Percentiles rank a stretch among this genome's conserved stretches.
These are phyloP conservation scores for Naganishia sp. DNA, from an alignment of 1,284 basidiomycete species.

Conservation along the genomic window DNA sequence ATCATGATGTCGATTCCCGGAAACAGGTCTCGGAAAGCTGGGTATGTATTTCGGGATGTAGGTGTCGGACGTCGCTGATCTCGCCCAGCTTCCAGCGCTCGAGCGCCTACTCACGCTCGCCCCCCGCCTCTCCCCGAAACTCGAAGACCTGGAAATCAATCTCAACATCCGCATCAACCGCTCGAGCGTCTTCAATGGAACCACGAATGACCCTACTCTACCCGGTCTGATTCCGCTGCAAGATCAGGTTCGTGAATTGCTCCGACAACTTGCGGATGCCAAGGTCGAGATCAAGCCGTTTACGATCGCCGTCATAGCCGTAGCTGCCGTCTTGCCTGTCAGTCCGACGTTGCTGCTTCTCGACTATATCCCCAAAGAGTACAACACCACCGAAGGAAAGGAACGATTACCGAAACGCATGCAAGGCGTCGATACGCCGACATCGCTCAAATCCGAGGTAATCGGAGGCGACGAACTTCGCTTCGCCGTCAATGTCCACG, in stretches of 20 bases:
- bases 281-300: conserved; percentile 13
- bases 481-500: not conserved
- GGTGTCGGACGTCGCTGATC: too few relatives aligned
- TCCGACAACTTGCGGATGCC: not conserved
- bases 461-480: conserved; percentile 12
- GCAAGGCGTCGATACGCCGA: not conserved
- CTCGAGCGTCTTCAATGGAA: not conserved
- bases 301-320: conserved; percentile 1
- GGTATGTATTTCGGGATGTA: not conserved
- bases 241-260: conserved; percentile 2
- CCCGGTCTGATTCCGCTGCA: conserved; percentile 6
- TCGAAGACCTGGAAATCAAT: not conserved
- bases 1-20: not conserved
- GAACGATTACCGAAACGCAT: not conserved
- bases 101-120: not conserved
- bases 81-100: not conserved
- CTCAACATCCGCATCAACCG: not conserved
- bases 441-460: too few relatives aligned
- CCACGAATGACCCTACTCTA: conserved; percentile 1
- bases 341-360: not conserved
- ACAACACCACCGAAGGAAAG: not conserved
- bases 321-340: not conserved
- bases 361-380: conserved; percentile 1
- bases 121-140: not conserved
- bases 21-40: conserved; percentile 3